Conservation (phyloP, 1,284 basidiomycete species). For the Boletus smithii region DNA sequence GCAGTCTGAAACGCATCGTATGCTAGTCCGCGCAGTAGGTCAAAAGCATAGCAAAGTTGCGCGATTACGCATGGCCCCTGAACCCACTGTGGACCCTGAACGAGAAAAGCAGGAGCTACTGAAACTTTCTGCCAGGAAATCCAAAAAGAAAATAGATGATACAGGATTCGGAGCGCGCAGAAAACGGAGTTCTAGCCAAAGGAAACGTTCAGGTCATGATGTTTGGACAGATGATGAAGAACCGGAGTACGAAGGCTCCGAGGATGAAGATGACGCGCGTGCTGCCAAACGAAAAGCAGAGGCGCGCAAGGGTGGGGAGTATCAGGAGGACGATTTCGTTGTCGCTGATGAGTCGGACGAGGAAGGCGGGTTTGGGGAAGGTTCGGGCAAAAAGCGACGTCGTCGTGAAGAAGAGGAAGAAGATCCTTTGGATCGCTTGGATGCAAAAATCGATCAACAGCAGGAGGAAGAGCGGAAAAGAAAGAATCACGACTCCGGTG, state of each 20-base stretch:
- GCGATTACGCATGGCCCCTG: constrained; percentile 70
- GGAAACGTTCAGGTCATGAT: constrained; percentile 44
- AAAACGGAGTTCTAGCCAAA: constrained; percentile 47
- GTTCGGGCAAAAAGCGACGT: constrained; percentile 38
- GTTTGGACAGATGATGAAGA: constrained; percentile 64
- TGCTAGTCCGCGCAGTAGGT: constrained; percentile 83
- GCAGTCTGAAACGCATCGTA: constrained; percentile 85
- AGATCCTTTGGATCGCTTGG: constrained; percentile 66
- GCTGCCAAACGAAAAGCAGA: constrained; percentile 38
- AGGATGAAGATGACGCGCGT: constrained; percentile 46
- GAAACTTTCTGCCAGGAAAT: constrained; percentile 60
- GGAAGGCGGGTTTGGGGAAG: constrained; percentile 44
- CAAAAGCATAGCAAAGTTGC: constrained; percentile 81
- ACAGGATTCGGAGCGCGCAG: constrained; percentile 46
- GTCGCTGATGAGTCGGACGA: constrained; percentile 74
- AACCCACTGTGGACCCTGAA: constrained; percentile 70
- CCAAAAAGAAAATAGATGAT: constrained; percentile 49
- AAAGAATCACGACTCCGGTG: constrained; percentile 28
- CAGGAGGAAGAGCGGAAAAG: constrained; percentile 46
- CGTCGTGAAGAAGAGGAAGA: constrained; percentile 43
- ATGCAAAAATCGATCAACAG: constrained; percentile 53
- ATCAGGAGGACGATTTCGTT: constrained; percentile 79
- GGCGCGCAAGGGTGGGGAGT: constrained; percentile 53
- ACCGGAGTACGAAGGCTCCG: constrained; percentile 50
- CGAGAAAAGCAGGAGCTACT: constrained; percentile 68